Conservation (phyloP, 805 yeast species). For the Candida khao-thaluensis region DNA sequence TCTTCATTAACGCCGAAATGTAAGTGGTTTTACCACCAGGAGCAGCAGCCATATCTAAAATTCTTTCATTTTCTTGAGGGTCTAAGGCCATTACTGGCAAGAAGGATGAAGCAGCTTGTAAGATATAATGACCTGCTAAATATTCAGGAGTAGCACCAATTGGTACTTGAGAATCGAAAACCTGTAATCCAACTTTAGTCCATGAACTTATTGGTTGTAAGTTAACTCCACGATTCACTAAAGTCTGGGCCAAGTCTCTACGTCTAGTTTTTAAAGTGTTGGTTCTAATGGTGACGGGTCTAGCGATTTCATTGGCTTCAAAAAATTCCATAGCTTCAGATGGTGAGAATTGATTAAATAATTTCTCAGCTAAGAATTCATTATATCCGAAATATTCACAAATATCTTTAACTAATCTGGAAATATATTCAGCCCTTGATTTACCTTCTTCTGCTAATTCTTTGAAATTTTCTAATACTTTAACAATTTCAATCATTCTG, state of each 20-base stretch:
- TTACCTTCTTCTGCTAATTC: slow-evolving; percentile 80
- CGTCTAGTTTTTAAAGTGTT: slow-evolving; percentile 93
- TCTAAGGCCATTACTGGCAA: slow-evolving; percentile 96
- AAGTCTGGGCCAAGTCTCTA: slow-evolving; percentile 90
- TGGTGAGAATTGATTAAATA: slow-evolving; percentile 88
- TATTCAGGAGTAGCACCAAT: slow-evolving; percentile 99
- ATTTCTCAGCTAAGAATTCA: slow-evolving; percentile 87
- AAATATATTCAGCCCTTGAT: slow-evolving; percentile 79
- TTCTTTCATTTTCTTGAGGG: slow-evolving; percentile 96
- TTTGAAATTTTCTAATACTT: slow-evolving; percentile 88
- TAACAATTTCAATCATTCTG: slow-evolving; percentile 92
- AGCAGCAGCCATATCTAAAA: slow-evolving; percentile 98
- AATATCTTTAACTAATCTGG: slow-evolving; percentile 78
- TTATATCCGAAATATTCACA: slow-evolving; percentile 93
- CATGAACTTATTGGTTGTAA: slow-evolving; percentile 95
- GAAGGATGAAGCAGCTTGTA: slow-evolving; percentile 98
- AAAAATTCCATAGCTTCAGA: slow-evolving; percentile 97
- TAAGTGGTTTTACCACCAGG: slow-evolving; percentile 99
- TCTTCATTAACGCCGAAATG: slow-evolving; percentile 93
- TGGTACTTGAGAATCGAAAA: slow-evolving; percentile 98
- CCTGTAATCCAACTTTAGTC: slow-evolving; percentile 97
- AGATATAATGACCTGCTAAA: slow-evolving; percentile 93
- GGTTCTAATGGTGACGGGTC: slow-evolving; percentile 98
- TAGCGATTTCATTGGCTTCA: slow-evolving; percentile 95
- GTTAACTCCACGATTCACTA: slow-evolving; percentile 95